Evolutionary conservation across 2,329 filamentous ascomycete genomes (phyloP).

Genomic region (Claviceps digitariae): DNA sequence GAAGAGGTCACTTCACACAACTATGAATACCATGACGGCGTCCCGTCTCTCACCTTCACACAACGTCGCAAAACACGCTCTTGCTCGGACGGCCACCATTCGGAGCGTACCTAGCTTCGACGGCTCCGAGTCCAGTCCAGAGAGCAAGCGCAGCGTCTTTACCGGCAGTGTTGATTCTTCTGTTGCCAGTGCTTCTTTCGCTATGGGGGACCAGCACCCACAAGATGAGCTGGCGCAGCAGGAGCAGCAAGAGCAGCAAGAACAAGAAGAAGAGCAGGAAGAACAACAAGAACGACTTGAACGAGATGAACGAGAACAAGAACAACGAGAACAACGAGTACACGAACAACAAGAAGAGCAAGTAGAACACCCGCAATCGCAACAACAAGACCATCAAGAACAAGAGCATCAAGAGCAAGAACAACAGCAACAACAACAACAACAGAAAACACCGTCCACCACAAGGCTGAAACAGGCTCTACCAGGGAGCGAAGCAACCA

Average conservation of each 20-base stretch:
- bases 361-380: conserved; percentile 3
- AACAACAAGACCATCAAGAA: neutral
- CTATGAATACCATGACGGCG: conserved; percentile 27
- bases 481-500: conserved; percentile 10
- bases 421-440: conserved; percentile 4
- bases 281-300: conserved; percentile 10
- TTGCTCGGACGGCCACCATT: conserved; percentile 32
- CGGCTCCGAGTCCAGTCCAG: conserved; percentile 31
- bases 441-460: conserved; percentile 19
- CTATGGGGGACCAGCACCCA: conserved; percentile 19
- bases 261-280: neutral
- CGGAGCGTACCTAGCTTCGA: conserved; percentile 45
- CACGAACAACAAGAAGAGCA: neutral
- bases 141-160: conserved; percentile 36
- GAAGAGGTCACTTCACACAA: conserved; percentile 14
- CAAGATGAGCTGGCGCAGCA: neutral
- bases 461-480: conserved; percentile 23
- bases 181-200: conserved; percentile 32
- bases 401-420: neutral
- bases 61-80: conserved; percentile 19
- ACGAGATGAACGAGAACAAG: neutral
- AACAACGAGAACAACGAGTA: neutral
- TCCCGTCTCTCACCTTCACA: conserved; percentile 6
- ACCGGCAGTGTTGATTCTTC: conserved; percentile 44
- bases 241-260: neutral